Evolutionary conservation across 805 yeast species (phyloP).

Genomic region (Ogataea pini): DNA sequence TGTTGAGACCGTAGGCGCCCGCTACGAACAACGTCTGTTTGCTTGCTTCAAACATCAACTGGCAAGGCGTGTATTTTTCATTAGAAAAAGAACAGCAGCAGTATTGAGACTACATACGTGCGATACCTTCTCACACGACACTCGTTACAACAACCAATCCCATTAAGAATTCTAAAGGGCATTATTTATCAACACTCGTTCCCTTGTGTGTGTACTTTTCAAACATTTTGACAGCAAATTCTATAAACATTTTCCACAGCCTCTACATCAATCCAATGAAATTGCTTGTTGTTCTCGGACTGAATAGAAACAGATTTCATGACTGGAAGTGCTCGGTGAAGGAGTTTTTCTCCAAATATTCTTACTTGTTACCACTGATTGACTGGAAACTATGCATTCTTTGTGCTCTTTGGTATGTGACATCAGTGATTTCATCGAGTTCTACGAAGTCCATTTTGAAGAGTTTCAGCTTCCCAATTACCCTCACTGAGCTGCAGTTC

Average conservation of each 20-base stretch:
- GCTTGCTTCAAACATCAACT: background rate
- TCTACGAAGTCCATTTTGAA: slow-evolving; percentile 75
- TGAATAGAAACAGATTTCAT: slow-evolving; percentile 10
- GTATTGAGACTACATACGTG: no score
- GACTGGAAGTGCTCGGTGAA: slow-evolving; percentile 10
- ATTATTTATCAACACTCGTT: background rate
- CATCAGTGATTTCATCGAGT: slow-evolving; percentile 79
- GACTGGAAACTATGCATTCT: slow-evolving; percentile 39
- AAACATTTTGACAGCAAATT: no score
- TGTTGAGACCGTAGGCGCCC: background rate
- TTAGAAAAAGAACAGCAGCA: background rate
- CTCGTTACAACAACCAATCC: background rate
- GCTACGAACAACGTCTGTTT: background rate
- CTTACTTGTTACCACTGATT: slow-evolving; percentile 23
- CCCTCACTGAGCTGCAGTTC: slow-evolving; percentile 87
- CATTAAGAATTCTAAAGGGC: background rate
- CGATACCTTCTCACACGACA: background rate
- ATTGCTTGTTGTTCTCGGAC: slow-evolving; percentile 20
- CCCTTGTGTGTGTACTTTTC: no score
- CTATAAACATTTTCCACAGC: no score
- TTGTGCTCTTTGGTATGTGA: slow-evolving; percentile 78
- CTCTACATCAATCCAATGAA: background rate
- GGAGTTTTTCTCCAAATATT: slow-evolving; percentile 11
- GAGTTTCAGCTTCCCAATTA: slow-evolving; percentile 76
- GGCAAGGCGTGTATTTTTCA: slow-evolving; percentile 5